Conservation (phyloP, 192 early-diverging fungal species). For the Umbelopsis sp. region DNA sequence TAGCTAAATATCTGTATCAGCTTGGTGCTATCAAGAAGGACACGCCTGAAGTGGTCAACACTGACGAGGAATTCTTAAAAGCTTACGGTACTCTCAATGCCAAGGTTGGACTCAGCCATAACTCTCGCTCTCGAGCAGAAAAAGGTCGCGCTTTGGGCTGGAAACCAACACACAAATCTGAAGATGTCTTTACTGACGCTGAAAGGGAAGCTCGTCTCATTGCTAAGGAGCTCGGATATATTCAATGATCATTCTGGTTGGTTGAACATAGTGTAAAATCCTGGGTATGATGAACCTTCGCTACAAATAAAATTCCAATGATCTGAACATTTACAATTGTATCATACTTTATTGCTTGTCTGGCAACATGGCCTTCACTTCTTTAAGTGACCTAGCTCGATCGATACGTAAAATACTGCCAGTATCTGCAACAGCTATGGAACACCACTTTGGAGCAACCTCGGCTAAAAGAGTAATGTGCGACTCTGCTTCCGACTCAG, state of each 20-base stretch:
- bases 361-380: not conserved
- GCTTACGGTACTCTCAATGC: not conserved
- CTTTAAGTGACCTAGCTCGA: not conserved
- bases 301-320: too few relatives aligned
- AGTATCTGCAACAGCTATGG: constrained; percentile 3
- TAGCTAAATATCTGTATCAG: not conserved
- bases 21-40: constrained; percentile 13
- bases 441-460: constrained; percentile 19
- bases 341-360: not conserved
- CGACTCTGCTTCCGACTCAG: constrained; percentile 5
- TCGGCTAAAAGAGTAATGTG: constrained; percentile 17
- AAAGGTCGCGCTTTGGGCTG: constrained; percentile 13
- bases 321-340: too few relatives aligned
- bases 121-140: constrained; percentile 6
- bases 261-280: too few relatives aligned
- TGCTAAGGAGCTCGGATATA: constrained; percentile 8
- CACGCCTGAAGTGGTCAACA: not conserved
- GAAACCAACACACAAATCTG: constrained; percentile 3
- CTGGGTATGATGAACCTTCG: too few relatives aligned
- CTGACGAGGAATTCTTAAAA: not conserved
- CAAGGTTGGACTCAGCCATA: not conserved
- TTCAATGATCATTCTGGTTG: not conserved
- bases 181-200: constrained; percentile 16
- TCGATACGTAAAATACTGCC: constrained; percentile 5
- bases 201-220: not conserved